Conservation (phyloP, 768 basidiomycete species). For the Megacollybia marginata region DNA sequence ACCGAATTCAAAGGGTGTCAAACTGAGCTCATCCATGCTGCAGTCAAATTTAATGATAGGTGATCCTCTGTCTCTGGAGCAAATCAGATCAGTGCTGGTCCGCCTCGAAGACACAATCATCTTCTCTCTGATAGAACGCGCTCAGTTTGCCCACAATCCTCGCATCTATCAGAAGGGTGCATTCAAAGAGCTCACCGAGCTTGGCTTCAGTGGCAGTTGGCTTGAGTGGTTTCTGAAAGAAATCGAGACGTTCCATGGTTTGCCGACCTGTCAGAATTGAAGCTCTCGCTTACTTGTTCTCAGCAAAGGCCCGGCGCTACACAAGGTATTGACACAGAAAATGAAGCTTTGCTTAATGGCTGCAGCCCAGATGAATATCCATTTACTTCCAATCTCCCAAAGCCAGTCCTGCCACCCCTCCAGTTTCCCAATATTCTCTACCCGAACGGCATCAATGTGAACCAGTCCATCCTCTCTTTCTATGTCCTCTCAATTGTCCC, state of each 20-base stretch:
- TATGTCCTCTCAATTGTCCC: conserved; percentile 88
- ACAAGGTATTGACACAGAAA: conserved; percentile 53
- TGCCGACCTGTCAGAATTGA: conserved; percentile 17
- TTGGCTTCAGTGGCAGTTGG: conserved; percentile 84
- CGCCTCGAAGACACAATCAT: conserved; percentile 99
- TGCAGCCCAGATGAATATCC: conserved; percentile 95
- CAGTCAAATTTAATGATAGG: conserved; percentile 64
- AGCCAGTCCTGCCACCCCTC: conserved; percentile 70
- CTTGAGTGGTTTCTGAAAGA: conserved; percentile 97
- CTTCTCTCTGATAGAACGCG: conserved; percentile 93
- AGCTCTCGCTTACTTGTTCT: conserved; percentile 1
- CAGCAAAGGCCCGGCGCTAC: conserved; percentile 92
- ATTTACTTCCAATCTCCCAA: conserved; percentile 77
- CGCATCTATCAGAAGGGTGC: conserved; percentile 77
- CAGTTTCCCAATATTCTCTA: conserved; percentile 71
- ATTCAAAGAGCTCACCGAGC: conserved; percentile 68
- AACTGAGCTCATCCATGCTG: conserved; percentile 23
- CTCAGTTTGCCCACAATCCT: conserved; percentile 92
- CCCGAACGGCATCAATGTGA: conserved; percentile 79
- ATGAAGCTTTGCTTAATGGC: background rate
- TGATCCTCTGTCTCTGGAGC: conserved; percentile 81
- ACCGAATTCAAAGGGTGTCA: background rate
- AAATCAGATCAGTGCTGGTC: conserved; percentile 79
- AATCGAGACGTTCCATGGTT: conserved; percentile 92
- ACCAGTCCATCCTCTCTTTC: conserved; percentile 79